phyloP scores from a whole-genome alignment of 73 alveolate genomes.

The Loxodes magnus region DNA sequence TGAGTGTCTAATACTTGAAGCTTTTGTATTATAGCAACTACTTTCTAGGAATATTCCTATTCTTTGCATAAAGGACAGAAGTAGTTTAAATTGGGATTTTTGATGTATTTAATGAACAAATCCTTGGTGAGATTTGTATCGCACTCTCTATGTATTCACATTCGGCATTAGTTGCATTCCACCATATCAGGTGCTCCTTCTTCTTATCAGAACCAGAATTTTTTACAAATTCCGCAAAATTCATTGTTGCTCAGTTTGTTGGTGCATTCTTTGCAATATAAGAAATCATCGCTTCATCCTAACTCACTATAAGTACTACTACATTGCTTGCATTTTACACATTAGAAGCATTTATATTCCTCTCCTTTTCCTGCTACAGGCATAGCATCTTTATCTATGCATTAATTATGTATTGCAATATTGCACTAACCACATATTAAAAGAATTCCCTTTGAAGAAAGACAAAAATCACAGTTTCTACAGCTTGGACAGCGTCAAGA shows the following conservation, averaged over 20 bases:
- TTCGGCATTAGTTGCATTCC: conserved; percentile 62
- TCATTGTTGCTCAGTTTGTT: conserved; percentile 56
- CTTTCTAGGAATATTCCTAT: conserved; percentile 18
- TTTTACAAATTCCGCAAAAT: conserved; percentile 72
- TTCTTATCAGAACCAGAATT: conserved; percentile 54
- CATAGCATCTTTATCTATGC: conserved; percentile 23
- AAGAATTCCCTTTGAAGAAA: conserved; percentile 18
- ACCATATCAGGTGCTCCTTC: conserved; percentile 43
- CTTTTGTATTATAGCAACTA: conserved; percentile 34
- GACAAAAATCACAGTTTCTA: conserved; percentile 42
- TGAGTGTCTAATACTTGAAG: conserved; percentile 49
- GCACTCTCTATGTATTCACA: conserved; percentile 65
- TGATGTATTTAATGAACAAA: conserved; percentile 18
- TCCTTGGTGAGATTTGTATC: conserved; percentile 41
- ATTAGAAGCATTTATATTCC: conserved; percentile 44
- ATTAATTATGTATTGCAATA: conserved; percentile 28
- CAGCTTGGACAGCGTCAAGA: conserved; percentile 58
- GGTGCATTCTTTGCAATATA: conserved; percentile 61
- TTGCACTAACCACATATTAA: conserved; percentile 33
- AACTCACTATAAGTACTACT: conserved; percentile 33
- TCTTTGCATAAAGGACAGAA: conserved; percentile 60
- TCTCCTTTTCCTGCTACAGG: conserved; percentile 13
- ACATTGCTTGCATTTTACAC: conserved; percentile 43
- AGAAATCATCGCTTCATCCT: conserved; percentile 37
- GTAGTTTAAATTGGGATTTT: conserved; percentile 36